Base-by-base conservation (phyloP, 2,329 filamentous ascomycete genomes). In the Chaetomiaceae sp. region DNA sequence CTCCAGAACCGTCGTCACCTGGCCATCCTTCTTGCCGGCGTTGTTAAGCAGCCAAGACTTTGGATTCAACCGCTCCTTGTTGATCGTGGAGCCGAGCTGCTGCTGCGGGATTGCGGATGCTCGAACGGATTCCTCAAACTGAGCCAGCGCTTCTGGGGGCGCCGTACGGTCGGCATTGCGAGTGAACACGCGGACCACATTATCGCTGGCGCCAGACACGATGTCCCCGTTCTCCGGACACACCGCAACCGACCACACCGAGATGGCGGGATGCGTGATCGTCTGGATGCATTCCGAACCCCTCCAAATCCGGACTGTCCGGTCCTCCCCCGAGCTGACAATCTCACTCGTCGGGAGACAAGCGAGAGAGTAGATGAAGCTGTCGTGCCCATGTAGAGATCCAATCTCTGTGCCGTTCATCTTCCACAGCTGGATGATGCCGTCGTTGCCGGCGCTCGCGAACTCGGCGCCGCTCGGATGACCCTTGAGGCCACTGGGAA, bases 221-320 rank as follows among this genome's bases (percentile, higher is more conserved):
- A 99, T 92, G 64, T 99, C 95, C 20, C 94, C 92, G 44, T 82
- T 95, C 58, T 89, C 83, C 0, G 78, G 66, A 65, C 89, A 94
- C 11, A 82, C 88, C n/a, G 91, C 88, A 17, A 99, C 90, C 14
- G 83, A 79, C 94, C 94, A 99, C 5, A 99, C 91, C 0, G 92
- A 97, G 51, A 97, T 95, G 9, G 94, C 94, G 11, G 94, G 94
- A 65, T 96, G 91, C 1, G 92, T 96, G 59, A 99, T 97, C 36
- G 92, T 96, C 70, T 99, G 94, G 42, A 96, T 73, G 67, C 92
- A 97, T 53, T 91, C 79, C 14, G 76, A 81, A 40, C 87, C 88
- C 61, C 81, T 85, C 94, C 95, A 99, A 66, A 99, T 76, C 48
- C 90, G 82, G 31, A 95, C 83, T 0, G 94, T 96, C n/a, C 94